Conservation (phyloP, 2,329 filamentous ascomycete species). For the Botryotinia narcissicola region DNA sequence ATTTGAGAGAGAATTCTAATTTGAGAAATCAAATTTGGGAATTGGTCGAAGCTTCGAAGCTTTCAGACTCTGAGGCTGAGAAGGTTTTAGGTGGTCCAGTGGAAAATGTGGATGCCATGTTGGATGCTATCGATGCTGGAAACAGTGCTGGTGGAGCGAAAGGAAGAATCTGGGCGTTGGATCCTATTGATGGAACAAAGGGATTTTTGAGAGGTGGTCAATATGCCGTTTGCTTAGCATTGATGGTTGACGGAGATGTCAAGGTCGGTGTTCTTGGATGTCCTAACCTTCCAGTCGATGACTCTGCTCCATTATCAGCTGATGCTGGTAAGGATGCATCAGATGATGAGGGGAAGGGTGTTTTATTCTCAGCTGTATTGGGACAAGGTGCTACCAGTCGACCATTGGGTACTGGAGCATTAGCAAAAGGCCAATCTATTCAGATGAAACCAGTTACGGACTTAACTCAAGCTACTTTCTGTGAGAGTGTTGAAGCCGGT, state of each 20-base stretch:
- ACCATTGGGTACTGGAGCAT: conserved; percentile 57
- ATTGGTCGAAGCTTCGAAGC: conserved; percentile 69
- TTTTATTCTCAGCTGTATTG: conserved; percentile 81
- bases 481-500: conserved; percentile 90
- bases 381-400: conserved; percentile 80
- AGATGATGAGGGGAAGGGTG: conserved; percentile 73
- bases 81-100: conserved; percentile 68
- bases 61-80: conserved; percentile 65
- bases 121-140: conserved; percentile 65
- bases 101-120: conserved; percentile 62
- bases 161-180: conserved; percentile 91
- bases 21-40: conserved; percentile 80
- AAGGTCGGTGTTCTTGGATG: conserved; percentile 93
- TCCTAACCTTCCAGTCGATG: conserved; percentile 89
- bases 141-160: conserved; percentile 67
- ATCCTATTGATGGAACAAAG: conserved; percentile 97
- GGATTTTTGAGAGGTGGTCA: conserved; percentile 95
- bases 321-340: conserved; percentile 72
- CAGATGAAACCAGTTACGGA: conserved; percentile 75
- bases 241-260: conserved; percentile 91
- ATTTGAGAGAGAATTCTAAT: conserved; percentile 67
- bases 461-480: conserved; percentile 82
- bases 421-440: conserved; percentile 62
- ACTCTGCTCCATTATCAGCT: conserved; percentile 66
- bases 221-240: conserved; percentile 89